Evolutionary conservation across 345 rosid genomes (phyloP).

Genomic region (Lumnitzera littorea): DNA sequence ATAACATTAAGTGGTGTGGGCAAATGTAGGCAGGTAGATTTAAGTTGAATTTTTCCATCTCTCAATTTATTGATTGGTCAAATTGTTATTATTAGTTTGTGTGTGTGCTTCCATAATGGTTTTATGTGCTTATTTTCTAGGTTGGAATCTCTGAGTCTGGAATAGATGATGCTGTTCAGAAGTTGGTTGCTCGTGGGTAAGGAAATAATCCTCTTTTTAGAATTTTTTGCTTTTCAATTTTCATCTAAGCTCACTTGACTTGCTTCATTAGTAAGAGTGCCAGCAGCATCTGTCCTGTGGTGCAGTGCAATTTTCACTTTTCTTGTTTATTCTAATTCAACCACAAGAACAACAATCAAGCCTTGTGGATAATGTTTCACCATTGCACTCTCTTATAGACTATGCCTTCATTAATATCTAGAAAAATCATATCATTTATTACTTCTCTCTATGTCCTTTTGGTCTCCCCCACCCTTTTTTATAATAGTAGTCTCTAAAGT

Average conservation of each 20-base stretch:
- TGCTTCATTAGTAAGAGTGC: too few species aligned
- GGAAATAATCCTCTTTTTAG: slow-evolving; percentile 8
- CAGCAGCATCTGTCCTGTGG: too few species aligned
- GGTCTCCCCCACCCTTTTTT: too few species aligned
- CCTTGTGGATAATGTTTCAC: too few species aligned
- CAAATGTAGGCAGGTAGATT: slow-evolving; percentile 89
- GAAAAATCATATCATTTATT: too few species aligned
- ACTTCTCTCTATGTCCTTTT: too few species aligned
- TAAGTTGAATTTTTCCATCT: neutral
- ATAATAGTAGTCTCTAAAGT: too few species aligned
- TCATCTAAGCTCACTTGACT: neutral
- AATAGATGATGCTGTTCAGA: slow-evolving; percentile 84
- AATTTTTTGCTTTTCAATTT: neutral
- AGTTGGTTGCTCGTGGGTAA: slow-evolving; percentile 90
- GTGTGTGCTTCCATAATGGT: neutral
- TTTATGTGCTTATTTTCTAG: slow-evolving; percentile 23
- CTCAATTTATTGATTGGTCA: neutral
- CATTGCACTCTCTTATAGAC: too few species aligned
- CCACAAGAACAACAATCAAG: too few species aligned
- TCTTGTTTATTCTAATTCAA: neutral
- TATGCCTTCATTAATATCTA: too few species aligned
- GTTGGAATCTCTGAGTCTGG: slow-evolving; percentile 87
- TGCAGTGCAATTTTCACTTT: neutral
- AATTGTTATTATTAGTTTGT: neutral
- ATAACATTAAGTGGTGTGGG: slow-evolving; percentile 90